Conservation (phyloP, 1,139 yeast species). For the Kodamaea sp. region DNA sequence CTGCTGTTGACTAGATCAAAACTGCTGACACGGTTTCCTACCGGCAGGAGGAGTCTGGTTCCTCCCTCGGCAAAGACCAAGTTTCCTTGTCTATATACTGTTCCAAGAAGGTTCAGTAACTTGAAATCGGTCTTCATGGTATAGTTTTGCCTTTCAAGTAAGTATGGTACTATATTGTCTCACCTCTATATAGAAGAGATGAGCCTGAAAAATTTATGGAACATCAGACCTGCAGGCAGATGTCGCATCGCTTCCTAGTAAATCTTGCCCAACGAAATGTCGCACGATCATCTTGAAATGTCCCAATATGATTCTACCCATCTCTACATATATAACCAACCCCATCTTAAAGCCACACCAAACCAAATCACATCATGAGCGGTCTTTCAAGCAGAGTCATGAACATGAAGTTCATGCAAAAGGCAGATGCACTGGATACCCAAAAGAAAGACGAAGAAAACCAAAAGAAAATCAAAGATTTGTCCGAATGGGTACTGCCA, state of each 20-base stretch:
- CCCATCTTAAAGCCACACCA: too few relatives aligned
- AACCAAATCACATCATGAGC: constrained; percentile 28
- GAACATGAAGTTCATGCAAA: constrained; percentile 69
- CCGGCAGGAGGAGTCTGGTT: constrained; percentile 79
- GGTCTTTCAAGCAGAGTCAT: constrained; percentile 62
- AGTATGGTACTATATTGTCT: too few relatives aligned
- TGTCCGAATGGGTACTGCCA: constrained; percentile 64
- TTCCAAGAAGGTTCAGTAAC: constrained; percentile 88
- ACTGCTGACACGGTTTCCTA: constrained; percentile 88
- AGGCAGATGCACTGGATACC: constrained; percentile 20
- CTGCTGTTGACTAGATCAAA: constrained; percentile 84
- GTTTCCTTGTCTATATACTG: constrained; percentile 92
- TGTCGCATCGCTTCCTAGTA: too few relatives aligned
- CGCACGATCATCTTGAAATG: constrained; percentile 1
- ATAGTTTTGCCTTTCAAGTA: too few relatives aligned
- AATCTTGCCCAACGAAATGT: too few relatives aligned
- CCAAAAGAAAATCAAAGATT: constrained; percentile 46
- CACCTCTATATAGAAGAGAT: not conserved
- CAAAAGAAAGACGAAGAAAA: constrained; percentile 36
- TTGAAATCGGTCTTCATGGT: constrained; percentile 49
- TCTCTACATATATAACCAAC: too few relatives aligned
- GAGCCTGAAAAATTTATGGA: constrained; percentile 11
- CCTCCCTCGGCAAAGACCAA: constrained; percentile 89
- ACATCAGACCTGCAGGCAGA: too few relatives aligned
- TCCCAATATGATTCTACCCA: not conserved